Evolutionary conservation across 345 rosid genomes (phyloP), one percentile per base, ranked within the genome.

Genomic region (Acer negundo): DNA sequence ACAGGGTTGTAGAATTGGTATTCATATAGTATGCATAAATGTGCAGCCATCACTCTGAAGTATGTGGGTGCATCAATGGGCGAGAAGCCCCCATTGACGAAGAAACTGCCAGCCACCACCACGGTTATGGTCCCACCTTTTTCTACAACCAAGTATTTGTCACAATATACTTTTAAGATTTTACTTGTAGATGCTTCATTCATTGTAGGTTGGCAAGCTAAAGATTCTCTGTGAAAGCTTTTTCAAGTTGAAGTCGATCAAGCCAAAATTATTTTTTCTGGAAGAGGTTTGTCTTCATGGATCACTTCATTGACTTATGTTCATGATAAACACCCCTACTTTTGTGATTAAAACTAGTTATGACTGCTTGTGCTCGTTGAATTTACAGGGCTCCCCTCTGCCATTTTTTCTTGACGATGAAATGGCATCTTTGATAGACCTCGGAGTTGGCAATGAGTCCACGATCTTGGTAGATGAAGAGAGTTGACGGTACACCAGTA

Each of bases 71-170:
- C 97, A 75, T 91, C 99, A 0, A 83, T 87, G 51, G 94, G 98
- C n/a, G 97, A 96, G 87, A 94, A 91, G 80, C 89, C 88, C 38
- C 83, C 69, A 16, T 22, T 91, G 84, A 90, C 87, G 51, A 93
- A 94, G 86, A 96, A 91, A 85, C 80, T 96, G 79, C 98, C 99
- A 20, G 90, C 97, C 83, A 87, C 89, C 71, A 86, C 94, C 55
- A 90, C 94, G 83, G 98, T 96, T 75, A 85, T 65, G 58, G 76
- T 83, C 82, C 20, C 10, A 74, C 69, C 49, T 53, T 73, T 62
- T 62, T 55, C 28, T 75, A 17, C 24, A 62, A 26, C 75, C 55
- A 63, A 47, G 31, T 55, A 51, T 51, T 8, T 72, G 16, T 47
- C 2, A 20, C 64, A 17, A 67, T 51, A 47, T 31, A 23, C 55